These are phyloP conservation scores for Phialemoniopsis sp. DNA, from an alignment of 2,329 filamentous ascomycete species.

Conservation along the genomic window DNA sequence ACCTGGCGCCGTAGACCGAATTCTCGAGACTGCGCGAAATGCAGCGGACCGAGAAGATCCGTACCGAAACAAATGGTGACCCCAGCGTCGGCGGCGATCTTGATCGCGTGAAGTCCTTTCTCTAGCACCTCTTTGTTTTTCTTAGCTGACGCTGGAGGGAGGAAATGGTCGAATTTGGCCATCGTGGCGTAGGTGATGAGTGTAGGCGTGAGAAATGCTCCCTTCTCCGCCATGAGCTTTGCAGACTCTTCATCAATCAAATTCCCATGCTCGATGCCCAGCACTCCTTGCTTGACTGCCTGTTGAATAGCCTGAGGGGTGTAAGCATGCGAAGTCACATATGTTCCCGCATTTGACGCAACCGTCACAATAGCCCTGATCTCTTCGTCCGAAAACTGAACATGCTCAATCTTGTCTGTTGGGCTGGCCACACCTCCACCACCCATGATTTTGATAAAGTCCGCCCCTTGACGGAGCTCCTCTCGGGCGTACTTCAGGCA, in stretches of 20 bases:
- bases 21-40: conserved; percentile 42
- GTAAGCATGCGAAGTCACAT: conserved; percentile 51
- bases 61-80: conserved; percentile 51
- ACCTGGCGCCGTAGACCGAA: conserved; percentile 40
- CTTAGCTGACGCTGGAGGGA: conserved; percentile 30
- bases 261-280: conserved; percentile 42
- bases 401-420: conserved; percentile 42
- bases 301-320: conserved; percentile 44
- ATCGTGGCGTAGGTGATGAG: conserved; percentile 44
- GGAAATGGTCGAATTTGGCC: conserved; percentile 33
- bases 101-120: conserved; percentile 36
- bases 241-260: conserved; percentile 32
- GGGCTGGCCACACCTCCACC: conserved; percentile 47
- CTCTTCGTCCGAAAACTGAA: conserved; percentile 49
- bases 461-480: conserved; percentile 42
- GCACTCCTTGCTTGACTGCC: conserved; percentile 44
- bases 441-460: conserved; percentile 56
- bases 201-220: conserved; percentile 45
- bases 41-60: conserved; percentile 47
- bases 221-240: conserved; percentile 39
- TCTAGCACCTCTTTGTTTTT: conserved; percentile 45
- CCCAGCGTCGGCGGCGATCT: conserved; percentile 41
- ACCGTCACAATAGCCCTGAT: conserved; percentile 44
- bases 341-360: conserved; percentile 40
- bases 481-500: conserved; percentile 45